Percentiles rank a stretch among this genome's conserved stretches.
Evolutionary conservation across 2,329 filamentous ascomycete genomes (phyloP).

Genomic region (Xylariaceae sp.): DNA sequence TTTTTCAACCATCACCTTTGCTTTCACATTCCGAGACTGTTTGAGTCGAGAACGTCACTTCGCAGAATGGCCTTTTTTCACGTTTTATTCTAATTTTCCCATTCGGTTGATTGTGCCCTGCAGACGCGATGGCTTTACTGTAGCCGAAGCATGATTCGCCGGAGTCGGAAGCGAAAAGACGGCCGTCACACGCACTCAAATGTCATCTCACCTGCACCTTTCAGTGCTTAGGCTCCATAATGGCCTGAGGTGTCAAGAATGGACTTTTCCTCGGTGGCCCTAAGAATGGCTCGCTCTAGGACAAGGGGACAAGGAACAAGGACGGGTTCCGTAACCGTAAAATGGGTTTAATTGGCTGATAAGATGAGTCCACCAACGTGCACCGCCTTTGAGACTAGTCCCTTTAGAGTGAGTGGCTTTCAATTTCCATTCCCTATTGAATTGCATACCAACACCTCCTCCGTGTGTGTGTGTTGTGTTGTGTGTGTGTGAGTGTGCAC

Average conservation of each 20-base stretch:
- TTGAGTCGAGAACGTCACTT: conserved; percentile 3
- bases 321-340: conserved; percentile 16
- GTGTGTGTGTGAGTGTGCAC: conserved; percentile 14
- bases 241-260: conserved; percentile 20
- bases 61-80: neutral
- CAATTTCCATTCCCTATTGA: neutral
- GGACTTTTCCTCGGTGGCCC: conserved; percentile 8
- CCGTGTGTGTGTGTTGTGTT: conserved; percentile 11
- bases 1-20: neutral
- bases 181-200: conserved; percentile 18
- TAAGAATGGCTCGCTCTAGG: conserved; percentile 18
- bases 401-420: conserved; percentile 8
- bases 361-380: conserved; percentile 8
- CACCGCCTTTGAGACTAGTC: conserved; percentile 20
- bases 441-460: conserved; percentile 3
- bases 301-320: conserved; percentile 9
- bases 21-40: conserved; percentile 2
- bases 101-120: too few species aligned
- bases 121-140: conserved; percentile 10
- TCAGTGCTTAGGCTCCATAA: neutral
- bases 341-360: conserved; percentile 17
- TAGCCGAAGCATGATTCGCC: conserved; percentile 24
- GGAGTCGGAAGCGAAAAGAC: conserved; percentile 16
- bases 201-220: neutral
- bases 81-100: too few species aligned